Base-by-base conservation (phyloP, 1,139 yeast genomes). In the Yarrowia galli region DNA sequence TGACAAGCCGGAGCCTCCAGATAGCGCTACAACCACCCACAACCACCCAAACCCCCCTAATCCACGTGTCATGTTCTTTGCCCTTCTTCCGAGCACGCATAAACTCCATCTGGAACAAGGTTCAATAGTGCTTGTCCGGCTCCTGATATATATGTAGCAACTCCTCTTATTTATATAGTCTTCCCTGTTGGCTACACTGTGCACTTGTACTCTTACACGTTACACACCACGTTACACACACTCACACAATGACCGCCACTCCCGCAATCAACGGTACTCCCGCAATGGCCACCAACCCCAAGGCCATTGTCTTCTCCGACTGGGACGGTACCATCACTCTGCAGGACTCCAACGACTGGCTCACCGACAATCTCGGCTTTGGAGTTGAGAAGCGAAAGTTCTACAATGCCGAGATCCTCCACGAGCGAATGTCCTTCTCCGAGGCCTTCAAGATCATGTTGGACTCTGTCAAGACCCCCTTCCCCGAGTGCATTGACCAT, bases 251-350 rank as follows among this genome's bases (percentile, higher is more conserved):
- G 64, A 42, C 64, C 20, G 48, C 63, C 43, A 9, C 43, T 45
- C 5, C 56, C 16, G 9, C 32, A 54, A 56, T 56, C n/a, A 40
- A 40, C 61, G 58, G 58, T 40, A 38, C 46, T 8, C 77, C 79
- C 22, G 80, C 80, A 7, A 72, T 78, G 66, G 70, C 70, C 25
- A 76, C 78, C 46, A 69, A 75, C 70, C 81, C 81, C 63, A 83
- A 84, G 72, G 95, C 96, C 68, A 91, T 95, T 74, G 89, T 95
- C 49, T 95, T 95, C 81, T 91, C 98, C 67, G 99, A 95, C 79
- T 95, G 96, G 87, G 99, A 95, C 78, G 99, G 99, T 25, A 95
- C 99, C 9, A 96, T 95, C 71, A 95, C 99, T 20, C 81, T 91
- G 70, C 89, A 88, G 74, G 99, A 95, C 77, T 91, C 97, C 71